Percentiles rank a stretch among this genome's conserved stretches.
These are phyloP conservation scores for Coniferiporia sulphurascens DNA, from an alignment of 1,284 basidiomycete genomes.

Conservation along the genomic window DNA sequence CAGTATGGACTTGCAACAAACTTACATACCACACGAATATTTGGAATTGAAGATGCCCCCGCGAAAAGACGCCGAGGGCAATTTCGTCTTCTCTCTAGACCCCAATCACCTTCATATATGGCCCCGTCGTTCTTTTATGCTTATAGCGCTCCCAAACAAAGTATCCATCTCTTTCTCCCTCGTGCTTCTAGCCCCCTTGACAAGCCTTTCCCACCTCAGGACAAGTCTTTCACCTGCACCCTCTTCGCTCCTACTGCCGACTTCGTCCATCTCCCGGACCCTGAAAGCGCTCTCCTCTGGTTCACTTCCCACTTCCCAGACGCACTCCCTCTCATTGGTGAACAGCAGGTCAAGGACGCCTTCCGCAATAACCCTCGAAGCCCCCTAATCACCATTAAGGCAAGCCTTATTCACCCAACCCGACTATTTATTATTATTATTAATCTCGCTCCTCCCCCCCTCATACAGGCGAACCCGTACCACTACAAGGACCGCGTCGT, in stretches of 20 bases:
- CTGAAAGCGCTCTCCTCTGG: slow-evolving; percentile 63
- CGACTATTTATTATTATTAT: slow-evolving; percentile 9
- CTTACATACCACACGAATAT: slow-evolving; percentile 94
- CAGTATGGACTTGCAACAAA: slow-evolving; percentile 92
- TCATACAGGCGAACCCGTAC: slow-evolving; percentile 72
- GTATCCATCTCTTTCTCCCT: slow-evolving; percentile 37
- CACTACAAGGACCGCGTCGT: slow-evolving; percentile 87
- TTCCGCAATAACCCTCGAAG: slow-evolving; percentile 83
- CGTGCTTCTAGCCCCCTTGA: slow-evolving; percentile 2
- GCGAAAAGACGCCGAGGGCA: slow-evolving; percentile 55
- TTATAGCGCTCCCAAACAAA: slow-evolving; percentile 96
- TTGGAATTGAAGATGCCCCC: slow-evolving; percentile 94
- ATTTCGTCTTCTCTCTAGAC: slow-evolving; percentile 77
- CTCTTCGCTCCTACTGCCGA: slow-evolving; percentile 86
- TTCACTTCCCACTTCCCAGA: slow-evolving; percentile 86
- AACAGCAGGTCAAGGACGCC: slow-evolving; percentile 69
- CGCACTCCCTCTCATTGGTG: slow-evolving; percentile 80
- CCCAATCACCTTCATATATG: slow-evolving; percentile 97
- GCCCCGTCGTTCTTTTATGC: slow-evolving; percentile 98
- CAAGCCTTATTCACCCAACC: slow-evolving; percentile 35
- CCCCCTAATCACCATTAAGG: slow-evolving; percentile 89
- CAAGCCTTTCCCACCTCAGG: slow-evolving; percentile 38
- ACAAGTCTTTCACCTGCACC: slow-evolving; percentile 86
- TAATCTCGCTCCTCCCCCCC: too few relatives aligned
- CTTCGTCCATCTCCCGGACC: slow-evolving; percentile 64